A percentile compares a stretch with the other conserved stretches of the same genome.
phyloP scores from a whole-genome alignment of 2,329 filamentous ascomycete genomes.

The Calonectria henricotiae region DNA sequence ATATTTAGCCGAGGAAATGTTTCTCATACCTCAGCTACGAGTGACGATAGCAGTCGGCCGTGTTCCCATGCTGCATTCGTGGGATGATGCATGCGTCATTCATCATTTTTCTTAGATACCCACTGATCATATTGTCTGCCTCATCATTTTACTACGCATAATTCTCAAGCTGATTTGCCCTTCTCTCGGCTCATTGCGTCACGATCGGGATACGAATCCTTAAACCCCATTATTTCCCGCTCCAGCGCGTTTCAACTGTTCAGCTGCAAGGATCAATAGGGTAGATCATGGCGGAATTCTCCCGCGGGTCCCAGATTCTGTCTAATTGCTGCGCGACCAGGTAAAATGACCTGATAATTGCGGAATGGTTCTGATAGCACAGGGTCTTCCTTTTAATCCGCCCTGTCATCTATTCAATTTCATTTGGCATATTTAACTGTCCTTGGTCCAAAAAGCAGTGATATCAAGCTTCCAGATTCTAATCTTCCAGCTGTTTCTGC shows the following conservation, averaged over 20 bases:
- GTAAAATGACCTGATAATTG: not conserved
- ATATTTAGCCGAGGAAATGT: too few relatives aligned
- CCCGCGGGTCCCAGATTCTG: constrained; percentile 1
- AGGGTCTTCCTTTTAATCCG: not conserved
- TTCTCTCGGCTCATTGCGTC: not conserved
- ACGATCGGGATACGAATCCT: constrained; percentile 7
- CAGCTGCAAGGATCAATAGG: constrained; percentile 8
- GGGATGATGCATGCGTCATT: too few relatives aligned
- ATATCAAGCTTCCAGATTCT: not conserved
- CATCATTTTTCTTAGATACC: too few relatives aligned
- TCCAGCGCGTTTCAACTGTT: constrained; percentile 13
- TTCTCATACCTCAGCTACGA: too few relatives aligned
- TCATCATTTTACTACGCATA: too few relatives aligned
- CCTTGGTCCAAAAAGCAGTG: not conserved
- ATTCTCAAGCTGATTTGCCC: not conserved
- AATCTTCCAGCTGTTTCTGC: not conserved
- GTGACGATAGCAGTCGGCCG: too few relatives aligned
- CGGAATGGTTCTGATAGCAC: not conserved
- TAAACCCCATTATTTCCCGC: constrained; percentile 2
- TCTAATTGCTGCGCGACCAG: not conserved
- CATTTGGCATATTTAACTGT: not conserved
- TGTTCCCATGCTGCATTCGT: too few relatives aligned
- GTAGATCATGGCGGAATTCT: not conserved
- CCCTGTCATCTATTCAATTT: constrained; percentile 5
- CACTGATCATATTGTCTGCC: too few relatives aligned